Evolutionary conservation across 2,329 filamentous ascomycete species (phyloP).

Genomic region (Beauveria sp.): DNA sequence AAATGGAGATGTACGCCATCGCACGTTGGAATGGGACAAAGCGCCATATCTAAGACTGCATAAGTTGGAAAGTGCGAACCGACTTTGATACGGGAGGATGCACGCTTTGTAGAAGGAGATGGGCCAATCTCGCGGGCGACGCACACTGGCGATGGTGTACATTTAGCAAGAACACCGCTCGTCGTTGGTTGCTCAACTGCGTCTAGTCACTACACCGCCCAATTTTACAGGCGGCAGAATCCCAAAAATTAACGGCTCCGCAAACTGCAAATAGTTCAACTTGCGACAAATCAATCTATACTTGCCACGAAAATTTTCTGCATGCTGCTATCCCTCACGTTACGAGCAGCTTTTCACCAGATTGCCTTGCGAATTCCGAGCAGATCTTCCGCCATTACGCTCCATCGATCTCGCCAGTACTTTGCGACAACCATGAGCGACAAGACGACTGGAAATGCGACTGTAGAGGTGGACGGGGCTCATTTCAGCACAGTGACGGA

Average conservation of each 20-base stretch:
- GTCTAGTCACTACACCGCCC: conserved; percentile 9
- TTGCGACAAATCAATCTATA: background rate
- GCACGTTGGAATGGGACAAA: background rate
- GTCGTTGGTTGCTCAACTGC: background rate
- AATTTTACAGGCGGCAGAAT: conserved; percentile 10
- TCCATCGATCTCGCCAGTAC: background rate
- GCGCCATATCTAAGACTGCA: background rate
- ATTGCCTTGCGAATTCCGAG: background rate
- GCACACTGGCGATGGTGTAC: background rate
- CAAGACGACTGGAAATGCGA: conserved; percentile 13
- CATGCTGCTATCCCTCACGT: background rate
- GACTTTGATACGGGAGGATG: background rate
- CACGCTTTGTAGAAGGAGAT: background rate
- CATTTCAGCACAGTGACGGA: conserved; percentile 46
- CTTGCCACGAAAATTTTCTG: background rate
- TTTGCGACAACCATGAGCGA: conserved; percentile 1
- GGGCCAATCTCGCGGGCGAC: background rate
- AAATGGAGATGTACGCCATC: background rate
- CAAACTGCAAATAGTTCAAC: background rate
- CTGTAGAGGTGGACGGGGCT: conserved; percentile 33
- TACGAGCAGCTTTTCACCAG: background rate
- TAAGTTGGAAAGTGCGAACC: background rate
- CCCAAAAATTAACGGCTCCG: conserved; percentile 5
- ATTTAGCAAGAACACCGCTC: background rate
- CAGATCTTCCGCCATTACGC: background rate